Conservation (phyloP, 805 yeast genomes). For the Candida endomychidarum region DNA sequence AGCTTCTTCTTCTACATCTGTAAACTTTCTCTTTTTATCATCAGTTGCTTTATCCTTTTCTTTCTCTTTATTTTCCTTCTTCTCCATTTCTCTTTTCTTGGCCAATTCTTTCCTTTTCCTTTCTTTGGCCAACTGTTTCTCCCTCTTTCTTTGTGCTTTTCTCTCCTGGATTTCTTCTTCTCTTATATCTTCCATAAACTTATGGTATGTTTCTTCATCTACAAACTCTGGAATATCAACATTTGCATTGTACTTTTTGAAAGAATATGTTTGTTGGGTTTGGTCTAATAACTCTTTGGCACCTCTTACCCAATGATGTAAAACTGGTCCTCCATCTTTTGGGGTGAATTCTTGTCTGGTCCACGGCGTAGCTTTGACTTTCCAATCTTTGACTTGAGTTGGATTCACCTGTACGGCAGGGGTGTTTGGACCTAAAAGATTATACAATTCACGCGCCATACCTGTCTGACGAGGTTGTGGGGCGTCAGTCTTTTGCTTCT, state of each 20-base stretch:
- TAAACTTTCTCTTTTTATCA: conserved; percentile 3
- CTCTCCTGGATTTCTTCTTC: conserved; percentile 22
- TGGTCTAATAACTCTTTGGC: conserved; percentile 44
- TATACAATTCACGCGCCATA: conserved; percentile 86
- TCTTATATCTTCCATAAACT: conserved; percentile 44
- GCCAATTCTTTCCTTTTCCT: conserved; percentile 15
- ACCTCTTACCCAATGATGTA: conserved; percentile 89
- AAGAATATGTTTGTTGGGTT: conserved; percentile 52
- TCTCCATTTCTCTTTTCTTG: conserved; percentile 4
- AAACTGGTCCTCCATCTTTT: conserved; percentile 17
- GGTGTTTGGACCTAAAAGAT: conserved; percentile 85
- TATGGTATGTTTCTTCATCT: conserved; percentile 56
- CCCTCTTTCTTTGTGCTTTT: conserved; percentile 15
- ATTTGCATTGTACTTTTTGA: conserved; percentile 70
- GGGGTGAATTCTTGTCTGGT: conserved; percentile 58
- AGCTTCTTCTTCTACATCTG: conserved; percentile 4
- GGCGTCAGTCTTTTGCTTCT: conserved; percentile 38
- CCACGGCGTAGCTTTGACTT: conserved; percentile 83
- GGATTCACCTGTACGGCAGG: conserved; percentile 62
- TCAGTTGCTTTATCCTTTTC: conserved; percentile 3
- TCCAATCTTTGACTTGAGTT: conserved; percentile 55
- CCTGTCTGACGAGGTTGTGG: conserved; percentile 49
- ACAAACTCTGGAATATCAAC: conserved; percentile 70
- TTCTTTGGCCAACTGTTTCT: conserved; percentile 18
- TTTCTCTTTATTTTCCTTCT: conserved; percentile 8